phyloP scores from a whole-genome alignment of 164 flowering plant species.

The Annona cherimola region DNA sequence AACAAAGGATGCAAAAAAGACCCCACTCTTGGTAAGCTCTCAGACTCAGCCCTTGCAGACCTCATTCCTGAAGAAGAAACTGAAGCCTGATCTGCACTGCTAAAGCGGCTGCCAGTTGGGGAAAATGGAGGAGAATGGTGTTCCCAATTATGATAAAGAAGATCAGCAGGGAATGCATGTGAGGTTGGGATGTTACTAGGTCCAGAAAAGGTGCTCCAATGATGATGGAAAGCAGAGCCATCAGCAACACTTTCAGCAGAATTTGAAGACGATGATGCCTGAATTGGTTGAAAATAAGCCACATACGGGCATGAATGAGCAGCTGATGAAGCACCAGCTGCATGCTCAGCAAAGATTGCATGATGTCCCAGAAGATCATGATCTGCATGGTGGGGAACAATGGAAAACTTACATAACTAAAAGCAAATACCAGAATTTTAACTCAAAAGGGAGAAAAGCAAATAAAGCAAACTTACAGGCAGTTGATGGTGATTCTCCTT shows the following conservation, averaged over 20 bases:
- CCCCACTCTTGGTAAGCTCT: constrained; percentile 45
- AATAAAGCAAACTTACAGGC: constrained; percentile 32
- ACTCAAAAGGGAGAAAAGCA: neutral
- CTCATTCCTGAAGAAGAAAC: constrained; percentile 34
- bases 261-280: constrained; percentile 65
- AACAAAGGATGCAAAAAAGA: constrained; percentile 53
- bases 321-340: constrained; percentile 59
- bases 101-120: constrained; percentile 28
- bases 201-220: constrained; percentile 56
- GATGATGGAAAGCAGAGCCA: constrained; percentile 50
- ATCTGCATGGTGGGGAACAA: constrained; percentile 37
- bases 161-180: constrained; percentile 37
- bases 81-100: constrained; percentile 29
- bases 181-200: constrained; percentile 47
- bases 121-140: constrained; percentile 52
- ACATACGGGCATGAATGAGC: constrained; percentile 76
- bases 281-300: constrained; percentile 67
- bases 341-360: constrained; percentile 66
- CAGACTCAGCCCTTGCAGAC: constrained; percentile 43
- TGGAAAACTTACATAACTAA: neutral
- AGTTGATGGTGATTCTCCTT: constrained; percentile 58
- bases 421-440: neutral
- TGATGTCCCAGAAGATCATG: constrained; percentile 72
- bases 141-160: constrained; percentile 59
- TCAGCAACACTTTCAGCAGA: constrained; percentile 57